A percentile compares a stretch with the other conserved stretches of the same genome.
phyloP scores from a whole-genome alignment of 2,329 filamentous ascomycete species.

The Fusarium annulatum region DNA sequence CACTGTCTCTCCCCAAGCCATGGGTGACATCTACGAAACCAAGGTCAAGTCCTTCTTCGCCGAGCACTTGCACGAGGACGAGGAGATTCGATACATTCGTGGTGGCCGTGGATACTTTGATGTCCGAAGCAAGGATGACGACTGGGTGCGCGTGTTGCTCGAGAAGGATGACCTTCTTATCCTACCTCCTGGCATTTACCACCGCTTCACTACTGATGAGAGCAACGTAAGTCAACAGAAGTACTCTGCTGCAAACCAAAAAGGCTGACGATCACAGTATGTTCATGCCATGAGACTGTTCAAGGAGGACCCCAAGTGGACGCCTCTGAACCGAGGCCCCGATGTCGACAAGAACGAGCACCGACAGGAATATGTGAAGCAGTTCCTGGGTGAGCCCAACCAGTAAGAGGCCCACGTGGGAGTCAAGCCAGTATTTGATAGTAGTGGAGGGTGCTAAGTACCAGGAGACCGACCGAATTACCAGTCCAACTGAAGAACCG shows the following conservation, averaged over 20 bases:
- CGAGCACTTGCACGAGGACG: conserved; percentile 97
- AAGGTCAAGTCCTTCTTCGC: conserved; percentile 95
- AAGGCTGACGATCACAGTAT: conserved; percentile 67
- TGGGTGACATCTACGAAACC: conserved; percentile 89
- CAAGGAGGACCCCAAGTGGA: conserved; percentile 99
- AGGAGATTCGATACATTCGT: conserved; percentile 95
- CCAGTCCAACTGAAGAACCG: conserved; percentile 21
- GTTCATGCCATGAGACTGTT: conserved; percentile 96
- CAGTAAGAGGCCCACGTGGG: conserved; percentile 42
- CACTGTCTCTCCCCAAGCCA: conserved; percentile 83
- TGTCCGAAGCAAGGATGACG: conserved; percentile 82
- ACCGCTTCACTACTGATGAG: conserved; percentile 94
- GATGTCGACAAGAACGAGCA: conserved; percentile 84
- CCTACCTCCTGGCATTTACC: conserved; percentile 93
- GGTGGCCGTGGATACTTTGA: conserved; percentile 94
- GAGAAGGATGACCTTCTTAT: conserved; percentile 93
- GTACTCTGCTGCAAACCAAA: background rate
- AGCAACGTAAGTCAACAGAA: conserved; percentile 75
- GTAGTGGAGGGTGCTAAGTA: conserved; percentile 13
- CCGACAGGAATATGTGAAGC: conserved; percentile 79
- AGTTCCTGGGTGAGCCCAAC: conserved; percentile 51
- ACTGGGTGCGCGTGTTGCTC: conserved; percentile 88
- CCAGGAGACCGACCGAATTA: conserved; percentile 18
- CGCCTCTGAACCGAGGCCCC: conserved; percentile 81
- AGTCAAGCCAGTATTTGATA: conserved; percentile 15